Evolutionary conservation across 345 rosid species (phyloP), one percentile per base, ranked within the genome.

Genomic region (Citrus maxima): DNA sequence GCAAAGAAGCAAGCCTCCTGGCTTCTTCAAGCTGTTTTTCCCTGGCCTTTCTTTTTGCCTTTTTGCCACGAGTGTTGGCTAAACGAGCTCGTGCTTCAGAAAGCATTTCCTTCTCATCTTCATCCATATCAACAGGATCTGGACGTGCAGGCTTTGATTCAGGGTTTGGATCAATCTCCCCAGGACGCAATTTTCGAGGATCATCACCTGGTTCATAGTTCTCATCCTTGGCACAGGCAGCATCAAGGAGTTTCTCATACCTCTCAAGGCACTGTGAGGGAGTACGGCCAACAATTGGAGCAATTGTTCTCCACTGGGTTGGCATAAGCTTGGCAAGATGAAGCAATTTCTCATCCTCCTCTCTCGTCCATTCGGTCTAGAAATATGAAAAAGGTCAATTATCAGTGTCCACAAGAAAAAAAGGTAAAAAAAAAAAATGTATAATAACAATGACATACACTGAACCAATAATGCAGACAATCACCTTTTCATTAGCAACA

Each of bases 121-220:
- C 99, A 79, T 97, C 99, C 98, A 97, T 97, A 68, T 97, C 99
- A 72, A 97, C 99, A 30, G 99, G 99, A 88, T 97, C 98, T 7
- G 99, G 99, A 61, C 99, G 95, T 18, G 99, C 99, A 77, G 99
- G 99, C 86, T 97, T 97, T 1, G 99, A 88, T 71, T 97, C 99
- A 0, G 98, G 99, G 38, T 97, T 94, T 0, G 99, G 98, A 84
- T 97, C 99, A 62, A 97, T 97, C 87, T 97, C 99, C 72, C 99
- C 99, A 35, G 99, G 99, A 28, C 97, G 92, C 82, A 97, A 81
- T 79, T 97, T 97, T 54, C 99, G 84, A 2, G 99, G 99, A 79
- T 97, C 99, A 85, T 97, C 99, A 14, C 91, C 93, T 66, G 97
- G 87, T 56, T 97, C 99, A 72, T 97, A 97, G 80, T 88, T 97